phyloP scores from a whole-genome alignment of 208 protist genomes.

The Leishmania guyanensis region DNA sequence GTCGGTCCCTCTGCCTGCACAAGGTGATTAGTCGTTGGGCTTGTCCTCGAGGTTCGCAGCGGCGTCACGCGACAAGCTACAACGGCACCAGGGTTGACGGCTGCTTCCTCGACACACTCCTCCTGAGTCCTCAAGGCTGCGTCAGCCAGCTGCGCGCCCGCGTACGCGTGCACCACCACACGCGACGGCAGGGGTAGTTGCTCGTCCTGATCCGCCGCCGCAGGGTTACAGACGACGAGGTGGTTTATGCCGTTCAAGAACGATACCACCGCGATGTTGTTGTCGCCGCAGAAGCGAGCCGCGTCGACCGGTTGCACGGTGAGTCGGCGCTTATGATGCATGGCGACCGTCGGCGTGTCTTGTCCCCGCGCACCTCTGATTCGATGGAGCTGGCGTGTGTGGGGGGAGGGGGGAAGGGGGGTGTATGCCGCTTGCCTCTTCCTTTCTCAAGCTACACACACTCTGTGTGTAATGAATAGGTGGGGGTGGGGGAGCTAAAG shows the following conservation, averaged over 20 bases:
- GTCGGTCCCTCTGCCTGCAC: conserved; percentile 10
- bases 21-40: conserved; percentile 4
- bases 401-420: too few species aligned
- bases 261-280: conserved; percentile 39
- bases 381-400: background rate
- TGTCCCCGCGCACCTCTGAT: background rate
- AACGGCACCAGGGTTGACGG: conserved; percentile 28
- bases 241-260: conserved; percentile 46
- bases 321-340: conserved; percentile 28
- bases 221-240: conserved; percentile 17
- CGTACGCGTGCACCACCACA: conserved; percentile 36
- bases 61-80: conserved; percentile 43
- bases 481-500: background rate
- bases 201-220: conserved; percentile 25
- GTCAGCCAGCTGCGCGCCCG: conserved; percentile 34
- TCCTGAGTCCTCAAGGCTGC: conserved; percentile 18
- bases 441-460: conserved; percentile 3
- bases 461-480: background rate
- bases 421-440: background rate
- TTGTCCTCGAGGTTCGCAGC: conserved; percentile 21
- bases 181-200: conserved; percentile 31
- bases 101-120: conserved; percentile 36
- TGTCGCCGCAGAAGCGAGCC: conserved; percentile 19
- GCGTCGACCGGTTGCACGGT: conserved; percentile 31
- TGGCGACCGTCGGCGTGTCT: background rate